These are phyloP conservation scores for Chenopodium album DNA, from an alignment of 148 eudicot species.

Conservation along the genomic window DNA sequence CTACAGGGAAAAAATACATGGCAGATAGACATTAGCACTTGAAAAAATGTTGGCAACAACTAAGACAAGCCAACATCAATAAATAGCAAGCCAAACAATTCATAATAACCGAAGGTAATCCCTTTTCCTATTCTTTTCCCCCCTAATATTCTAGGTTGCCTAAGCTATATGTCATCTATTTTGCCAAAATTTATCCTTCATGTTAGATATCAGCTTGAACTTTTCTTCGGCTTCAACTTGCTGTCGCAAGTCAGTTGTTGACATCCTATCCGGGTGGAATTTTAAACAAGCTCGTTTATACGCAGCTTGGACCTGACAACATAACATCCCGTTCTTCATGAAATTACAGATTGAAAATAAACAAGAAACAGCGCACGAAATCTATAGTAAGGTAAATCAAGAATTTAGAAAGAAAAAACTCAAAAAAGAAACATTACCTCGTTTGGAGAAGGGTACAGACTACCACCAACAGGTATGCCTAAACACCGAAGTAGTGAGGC, in stretches of 20 bases:
- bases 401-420: too few relatives aligned
- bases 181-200: constrained; percentile 64
- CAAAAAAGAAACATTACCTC: constrained; percentile 44
- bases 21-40: not conserved
- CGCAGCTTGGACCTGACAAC: constrained; percentile 73
- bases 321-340: not conserved
- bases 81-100: not conserved
- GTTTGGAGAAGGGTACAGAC: constrained; percentile 37
- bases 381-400: not conserved
- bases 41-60: not conserved
- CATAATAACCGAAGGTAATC: not conserved
- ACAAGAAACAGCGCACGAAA: too few relatives aligned
- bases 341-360: not conserved
- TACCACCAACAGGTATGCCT: constrained; percentile 52
- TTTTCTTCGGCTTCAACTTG: constrained; percentile 97
- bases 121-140: not conserved
- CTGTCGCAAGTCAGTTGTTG: constrained; percentile 59
- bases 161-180: not conserved
- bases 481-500: constrained; percentile 60
- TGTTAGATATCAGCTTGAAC: constrained; percentile 81
- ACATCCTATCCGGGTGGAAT: constrained; percentile 86
- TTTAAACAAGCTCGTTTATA: constrained; percentile 72
- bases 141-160: not conserved
- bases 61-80: not conserved
- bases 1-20: not conserved